phyloP scores from a whole-genome alignment of 805 yeast genomes.

The Pichia nanzhaoensis region DNA sequence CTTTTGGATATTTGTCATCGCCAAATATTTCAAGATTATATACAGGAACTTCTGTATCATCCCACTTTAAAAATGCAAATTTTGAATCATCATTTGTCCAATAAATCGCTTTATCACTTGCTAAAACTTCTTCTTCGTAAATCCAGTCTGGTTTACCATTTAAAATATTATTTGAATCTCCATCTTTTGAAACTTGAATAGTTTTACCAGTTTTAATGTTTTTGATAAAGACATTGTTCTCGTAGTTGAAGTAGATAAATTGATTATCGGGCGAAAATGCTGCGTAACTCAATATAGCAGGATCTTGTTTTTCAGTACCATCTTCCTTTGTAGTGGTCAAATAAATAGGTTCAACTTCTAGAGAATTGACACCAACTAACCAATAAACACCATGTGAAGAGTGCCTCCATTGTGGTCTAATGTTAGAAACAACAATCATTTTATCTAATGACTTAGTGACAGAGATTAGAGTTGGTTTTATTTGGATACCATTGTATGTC shows the following conservation, averaged over 20 bases:
- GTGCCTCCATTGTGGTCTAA: constrained; percentile 55
- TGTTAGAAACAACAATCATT: constrained; percentile 52
- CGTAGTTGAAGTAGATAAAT: constrained; percentile 47
- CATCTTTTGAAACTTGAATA: constrained; percentile 43
- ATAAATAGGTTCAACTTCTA: constrained; percentile 19
- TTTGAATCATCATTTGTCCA: constrained; percentile 62
- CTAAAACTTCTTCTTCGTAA: constrained; percentile 73
- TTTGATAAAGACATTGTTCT: constrained; percentile 49
- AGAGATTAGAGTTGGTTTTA: constrained; percentile 35
- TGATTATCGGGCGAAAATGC: constrained; percentile 58
- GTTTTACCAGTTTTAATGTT: constrained; percentile 25
- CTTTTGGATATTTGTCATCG: constrained; percentile 39
- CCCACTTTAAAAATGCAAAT: constrained; percentile 47
- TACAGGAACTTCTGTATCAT: constrained; percentile 53
- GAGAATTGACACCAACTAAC: constrained; percentile 44
- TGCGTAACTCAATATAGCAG: constrained; percentile 39
- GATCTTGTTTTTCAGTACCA: constrained; percentile 24
- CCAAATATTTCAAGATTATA: constrained; percentile 49
- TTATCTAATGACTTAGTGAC: constrained; percentile 40
- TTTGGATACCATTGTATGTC: constrained; percentile 33
- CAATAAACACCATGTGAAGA: constrained; percentile 58
- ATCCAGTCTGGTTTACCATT: constrained; percentile 82
- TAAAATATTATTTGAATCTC: constrained; percentile 38
- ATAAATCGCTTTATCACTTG: constrained; percentile 56
- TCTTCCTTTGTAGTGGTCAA: constrained; percentile 18